Evolutionary conservation across 2,329 filamentous ascomycete species (phyloP).

Genomic region (Penicillium crustosum): DNA sequence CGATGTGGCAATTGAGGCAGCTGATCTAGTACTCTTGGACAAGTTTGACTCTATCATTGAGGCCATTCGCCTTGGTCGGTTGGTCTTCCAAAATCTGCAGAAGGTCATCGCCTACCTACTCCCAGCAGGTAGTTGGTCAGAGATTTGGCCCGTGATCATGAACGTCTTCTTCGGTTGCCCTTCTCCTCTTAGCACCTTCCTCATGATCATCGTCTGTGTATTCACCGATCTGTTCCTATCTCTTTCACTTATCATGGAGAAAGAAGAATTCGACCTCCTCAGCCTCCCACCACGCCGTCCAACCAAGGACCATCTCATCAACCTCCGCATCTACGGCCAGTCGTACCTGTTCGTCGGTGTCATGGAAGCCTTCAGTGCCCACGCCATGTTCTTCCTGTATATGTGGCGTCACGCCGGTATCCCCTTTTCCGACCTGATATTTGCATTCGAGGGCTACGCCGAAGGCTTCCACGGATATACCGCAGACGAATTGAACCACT

Average conservation of each 20-base stretch:
- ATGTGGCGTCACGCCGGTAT: slow-evolving; percentile 52
- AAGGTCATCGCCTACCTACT: slow-evolving; percentile 47
- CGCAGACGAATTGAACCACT: slow-evolving; percentile 45
- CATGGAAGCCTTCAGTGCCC: slow-evolving; percentile 53
- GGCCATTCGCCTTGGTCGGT: slow-evolving; percentile 33
- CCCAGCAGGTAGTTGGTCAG: slow-evolving; percentile 56
- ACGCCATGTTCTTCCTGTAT: slow-evolving; percentile 58
- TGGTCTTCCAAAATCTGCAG: slow-evolving; percentile 40
- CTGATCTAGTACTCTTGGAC: slow-evolving; percentile 41
- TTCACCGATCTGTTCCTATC: slow-evolving; percentile 57
- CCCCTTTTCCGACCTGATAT: slow-evolving; percentile 50
- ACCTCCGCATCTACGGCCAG: slow-evolving; percentile 52
- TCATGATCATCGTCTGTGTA: slow-evolving; percentile 61
- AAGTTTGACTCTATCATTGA: slow-evolving; percentile 37
- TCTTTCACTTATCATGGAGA: slow-evolving; percentile 56
- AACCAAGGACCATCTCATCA: slow-evolving; percentile 54
- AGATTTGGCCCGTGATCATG: slow-evolving; percentile 58
- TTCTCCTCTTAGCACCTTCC: slow-evolving; percentile 52
- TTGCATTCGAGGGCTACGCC: slow-evolving; percentile 51
- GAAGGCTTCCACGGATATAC: slow-evolving; percentile 54
- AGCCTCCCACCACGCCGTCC: slow-evolving; percentile 53
- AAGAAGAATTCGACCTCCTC: slow-evolving; percentile 56
- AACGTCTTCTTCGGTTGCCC: slow-evolving; percentile 59
- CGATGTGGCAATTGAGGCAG: slow-evolving; percentile 44
- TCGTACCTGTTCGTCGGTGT: slow-evolving; percentile 55